Evolutionary conservation across 768 basidiomycete species (phyloP).

Genomic region (Tylopilus rubrobrunneus): DNA sequence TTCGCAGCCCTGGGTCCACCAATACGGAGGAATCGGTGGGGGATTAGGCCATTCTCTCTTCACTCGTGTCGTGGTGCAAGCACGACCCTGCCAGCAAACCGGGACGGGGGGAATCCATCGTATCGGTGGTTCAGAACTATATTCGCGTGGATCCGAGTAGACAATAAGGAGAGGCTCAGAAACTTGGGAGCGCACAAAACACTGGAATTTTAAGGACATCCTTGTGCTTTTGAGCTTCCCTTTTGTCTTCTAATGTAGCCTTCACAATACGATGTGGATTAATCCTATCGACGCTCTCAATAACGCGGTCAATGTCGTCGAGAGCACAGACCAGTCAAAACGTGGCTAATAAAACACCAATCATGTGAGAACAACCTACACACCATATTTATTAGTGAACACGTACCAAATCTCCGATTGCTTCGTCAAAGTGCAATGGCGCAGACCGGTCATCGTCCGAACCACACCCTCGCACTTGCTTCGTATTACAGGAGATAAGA

Average conservation of each 20-base stretch:
- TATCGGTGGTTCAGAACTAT: conserved; percentile 41
- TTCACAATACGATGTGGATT: conserved; percentile 48
- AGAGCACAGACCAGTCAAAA: conserved; percentile 59
- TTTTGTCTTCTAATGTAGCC: conserved; percentile 31
- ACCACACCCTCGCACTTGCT: conserved; percentile 32
- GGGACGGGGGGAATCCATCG: conserved; percentile 22
- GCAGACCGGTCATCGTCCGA: conserved; percentile 43
- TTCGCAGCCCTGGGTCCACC: background rate
- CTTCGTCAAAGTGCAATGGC: conserved; percentile 56
- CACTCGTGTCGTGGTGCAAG: background rate
- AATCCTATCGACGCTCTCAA: conserved; percentile 31
- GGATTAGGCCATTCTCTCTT: background rate
- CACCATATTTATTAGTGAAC: conserved; percentile 5
- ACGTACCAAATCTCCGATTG: conserved; percentile 67
- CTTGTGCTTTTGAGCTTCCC: conserved; percentile 34
- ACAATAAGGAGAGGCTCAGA: conserved; percentile 36
- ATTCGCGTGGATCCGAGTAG: conserved; percentile 40
- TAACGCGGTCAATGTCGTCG: background rate
- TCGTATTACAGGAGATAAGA: conserved; percentile 42
- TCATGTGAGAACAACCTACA: conserved; percentile 3
- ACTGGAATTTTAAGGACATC: conserved; percentile 39
- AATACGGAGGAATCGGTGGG: background rate
- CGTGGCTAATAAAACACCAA: conserved; percentile 39
- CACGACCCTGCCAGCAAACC: background rate
- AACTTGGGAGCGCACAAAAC: conserved; percentile 37